Evolutionary conservation across 371 early-diverging fungal genomes (phyloP).

Genomic region (Lichtheimia ornata): DNA sequence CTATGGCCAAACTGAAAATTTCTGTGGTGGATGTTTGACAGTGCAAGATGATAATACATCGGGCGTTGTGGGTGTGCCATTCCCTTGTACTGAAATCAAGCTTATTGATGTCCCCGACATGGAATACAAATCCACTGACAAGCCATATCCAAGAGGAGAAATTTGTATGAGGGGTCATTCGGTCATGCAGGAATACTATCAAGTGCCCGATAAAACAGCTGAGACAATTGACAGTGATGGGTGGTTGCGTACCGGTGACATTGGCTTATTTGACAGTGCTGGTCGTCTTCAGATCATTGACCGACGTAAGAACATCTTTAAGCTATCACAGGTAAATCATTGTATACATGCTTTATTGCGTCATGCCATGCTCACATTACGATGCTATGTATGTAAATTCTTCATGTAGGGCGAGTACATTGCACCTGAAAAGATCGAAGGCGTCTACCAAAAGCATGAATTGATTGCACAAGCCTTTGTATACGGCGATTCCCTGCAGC

Average conservation of each 20-base stretch:
- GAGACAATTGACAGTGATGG: slow-evolving; percentile 77
- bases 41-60: slow-evolving; percentile 57
- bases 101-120: slow-evolving; percentile 89
- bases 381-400: slow-evolving; percentile 79
- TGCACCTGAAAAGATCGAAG: slow-evolving; percentile 98
- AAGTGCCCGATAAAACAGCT: slow-evolving; percentile 81
- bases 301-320: slow-evolving; percentile 98
- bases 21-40: slow-evolving; percentile 69
- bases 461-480: slow-evolving; percentile 82
- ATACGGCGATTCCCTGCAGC: slow-evolving; percentile 89
- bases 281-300: slow-evolving; percentile 91
- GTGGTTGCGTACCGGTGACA: slow-evolving; percentile 97
- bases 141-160: slow-evolving; percentile 92
- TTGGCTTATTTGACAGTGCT: slow-evolving; percentile 79
- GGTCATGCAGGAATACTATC: slow-evolving; percentile 88
- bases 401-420: slow-evolving; percentile 96
- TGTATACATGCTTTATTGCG: neutral
- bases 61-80: slow-evolving; percentile 87
- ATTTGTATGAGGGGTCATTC: slow-evolving; percentile 84
- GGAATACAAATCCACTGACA: slow-evolving; percentile 83
- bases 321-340: slow-evolving; percentile 62
- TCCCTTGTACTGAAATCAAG: slow-evolving; percentile 82
- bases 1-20: slow-evolving; percentile 94
- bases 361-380: too few relatives aligned
- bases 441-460: slow-evolving; percentile 69